Evolutionary conservation across 805 yeast species (phyloP).

Genomic region (Zygosaccharomyces kombuchaensis): DNA sequence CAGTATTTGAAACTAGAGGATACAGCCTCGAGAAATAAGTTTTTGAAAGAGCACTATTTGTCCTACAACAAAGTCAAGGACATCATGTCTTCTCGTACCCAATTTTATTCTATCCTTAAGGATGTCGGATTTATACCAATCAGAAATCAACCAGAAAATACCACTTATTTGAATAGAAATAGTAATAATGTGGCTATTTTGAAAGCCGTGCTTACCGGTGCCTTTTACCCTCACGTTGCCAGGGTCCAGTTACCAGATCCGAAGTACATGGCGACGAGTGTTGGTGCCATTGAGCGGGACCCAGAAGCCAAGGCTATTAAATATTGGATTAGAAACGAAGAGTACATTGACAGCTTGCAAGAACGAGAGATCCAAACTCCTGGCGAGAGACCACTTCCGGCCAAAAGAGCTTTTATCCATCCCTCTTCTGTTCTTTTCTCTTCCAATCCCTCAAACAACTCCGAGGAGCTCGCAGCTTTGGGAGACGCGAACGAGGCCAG

Average conservation of each 20-base stretch:
- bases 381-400: conserved; percentile 39
- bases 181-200: conserved; percentile 47
- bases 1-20: conserved; percentile 41
- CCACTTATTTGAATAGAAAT: conserved; percentile 47
- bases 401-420: conserved; percentile 73
- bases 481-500: conserved; percentile 16
- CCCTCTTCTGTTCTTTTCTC: conserved; percentile 78
- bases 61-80: conserved; percentile 66
- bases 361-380: conserved; percentile 11
- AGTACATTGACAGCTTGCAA: conserved; percentile 37
- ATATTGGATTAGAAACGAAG: conserved; percentile 67
- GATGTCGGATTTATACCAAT: conserved; percentile 76
- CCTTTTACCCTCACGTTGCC: conserved; percentile 79
- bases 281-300: conserved; percentile 83
- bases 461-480: conserved; percentile 25
- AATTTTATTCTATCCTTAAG: conserved; percentile 62
- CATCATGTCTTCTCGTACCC: conserved; percentile 63
- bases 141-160: conserved; percentile 37
- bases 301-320: conserved; percentile 72
- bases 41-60: conserved; percentile 54
- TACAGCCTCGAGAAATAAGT: conserved; percentile 34
- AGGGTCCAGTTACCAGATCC: conserved; percentile 79
- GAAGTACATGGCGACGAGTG: conserved; percentile 59
- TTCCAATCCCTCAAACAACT: conserved; percentile 32
- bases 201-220: conserved; percentile 68